Conservation (phyloP, 441 rosid genomes). For the Cnidoscolus chayamansa region DNA sequence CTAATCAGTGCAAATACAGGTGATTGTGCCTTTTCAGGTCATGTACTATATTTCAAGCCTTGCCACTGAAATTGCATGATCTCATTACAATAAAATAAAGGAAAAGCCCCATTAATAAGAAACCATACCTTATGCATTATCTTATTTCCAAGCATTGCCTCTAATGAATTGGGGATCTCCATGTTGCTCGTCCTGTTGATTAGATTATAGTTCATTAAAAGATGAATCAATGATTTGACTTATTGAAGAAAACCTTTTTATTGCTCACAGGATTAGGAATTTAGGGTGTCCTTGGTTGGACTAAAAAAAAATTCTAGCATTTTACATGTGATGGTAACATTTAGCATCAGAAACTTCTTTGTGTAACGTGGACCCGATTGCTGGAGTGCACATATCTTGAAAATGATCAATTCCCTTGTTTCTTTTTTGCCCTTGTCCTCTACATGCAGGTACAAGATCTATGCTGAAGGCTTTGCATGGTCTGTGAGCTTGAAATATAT, state of each 20-base stretch:
- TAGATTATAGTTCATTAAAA: background rate
- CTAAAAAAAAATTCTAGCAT: background rate
- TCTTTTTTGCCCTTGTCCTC: background rate
- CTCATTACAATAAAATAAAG: background rate
- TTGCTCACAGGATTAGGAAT: background rate
- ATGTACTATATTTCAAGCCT: background rate
- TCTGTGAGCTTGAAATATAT: conserved; percentile 93
- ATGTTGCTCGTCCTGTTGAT: background rate
- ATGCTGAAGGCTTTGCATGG: conserved; percentile 97
- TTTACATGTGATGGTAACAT: background rate
- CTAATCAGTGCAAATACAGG: conserved; percentile 75
- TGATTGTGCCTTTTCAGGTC: conserved; percentile 23
- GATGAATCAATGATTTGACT: background rate
- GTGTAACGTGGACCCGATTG: background rate
- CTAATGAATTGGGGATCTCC: background rate
- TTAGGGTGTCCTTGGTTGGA: background rate
- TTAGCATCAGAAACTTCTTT: background rate
- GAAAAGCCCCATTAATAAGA: background rate
- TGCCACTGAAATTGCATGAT: background rate
- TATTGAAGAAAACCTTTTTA: background rate
- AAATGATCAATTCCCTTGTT: background rate
- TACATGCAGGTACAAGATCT: conserved; percentile 68
- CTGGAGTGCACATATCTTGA: background rate
- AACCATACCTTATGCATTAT: background rate
- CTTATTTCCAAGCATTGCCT: background rate